A percentile compares a stretch with the other conserved stretches of the same genome.
Conservation (phyloP, 169 alveolate genomes). For the Plasmodium ovale region DNA sequence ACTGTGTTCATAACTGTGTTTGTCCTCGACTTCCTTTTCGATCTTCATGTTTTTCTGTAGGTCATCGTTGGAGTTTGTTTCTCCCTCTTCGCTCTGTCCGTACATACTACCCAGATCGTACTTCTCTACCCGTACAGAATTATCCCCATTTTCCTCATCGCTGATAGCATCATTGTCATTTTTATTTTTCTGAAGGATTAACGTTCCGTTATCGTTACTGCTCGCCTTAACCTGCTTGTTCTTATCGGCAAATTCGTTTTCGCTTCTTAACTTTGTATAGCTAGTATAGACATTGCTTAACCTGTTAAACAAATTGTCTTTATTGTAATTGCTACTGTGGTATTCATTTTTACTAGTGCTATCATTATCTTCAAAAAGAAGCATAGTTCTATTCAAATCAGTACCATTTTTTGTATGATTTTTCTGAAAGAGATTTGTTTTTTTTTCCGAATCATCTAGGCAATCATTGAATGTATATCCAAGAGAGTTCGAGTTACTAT, state of each 20-base stretch:
- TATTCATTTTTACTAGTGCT: slow-evolving; percentile 1
- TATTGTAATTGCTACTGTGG: slow-evolving; percentile 1
- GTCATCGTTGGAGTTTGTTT: background rate
- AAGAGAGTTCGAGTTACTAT: background rate
- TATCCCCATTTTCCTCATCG: background rate
- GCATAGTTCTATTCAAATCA: slow-evolving; percentile 8
- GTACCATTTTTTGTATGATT: slow-evolving; percentile 10
- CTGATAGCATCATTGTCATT: background rate
- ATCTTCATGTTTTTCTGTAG: background rate
- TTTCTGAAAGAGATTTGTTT: background rate
- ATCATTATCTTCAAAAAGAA: background rate
- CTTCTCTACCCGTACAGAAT: background rate
- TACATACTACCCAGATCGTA: background rate
- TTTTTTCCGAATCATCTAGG: background rate
- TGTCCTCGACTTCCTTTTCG: background rate
- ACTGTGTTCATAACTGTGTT: background rate
- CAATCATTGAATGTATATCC: background rate
- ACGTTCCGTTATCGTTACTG: too few species aligned
- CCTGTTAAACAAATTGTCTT: slow-evolving; percentile 8
- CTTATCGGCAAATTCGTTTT: too few species aligned
- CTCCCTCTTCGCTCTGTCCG: slow-evolving; percentile 5
- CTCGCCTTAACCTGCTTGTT: too few species aligned
- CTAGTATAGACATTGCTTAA: slow-evolving; percentile 12
- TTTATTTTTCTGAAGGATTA: background rate
- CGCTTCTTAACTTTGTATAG: too few species aligned